Evolutionary conservation across 2,329 filamentous ascomycete genomes (phyloP).

Genomic region (Colletotrichum paranaense): DNA sequence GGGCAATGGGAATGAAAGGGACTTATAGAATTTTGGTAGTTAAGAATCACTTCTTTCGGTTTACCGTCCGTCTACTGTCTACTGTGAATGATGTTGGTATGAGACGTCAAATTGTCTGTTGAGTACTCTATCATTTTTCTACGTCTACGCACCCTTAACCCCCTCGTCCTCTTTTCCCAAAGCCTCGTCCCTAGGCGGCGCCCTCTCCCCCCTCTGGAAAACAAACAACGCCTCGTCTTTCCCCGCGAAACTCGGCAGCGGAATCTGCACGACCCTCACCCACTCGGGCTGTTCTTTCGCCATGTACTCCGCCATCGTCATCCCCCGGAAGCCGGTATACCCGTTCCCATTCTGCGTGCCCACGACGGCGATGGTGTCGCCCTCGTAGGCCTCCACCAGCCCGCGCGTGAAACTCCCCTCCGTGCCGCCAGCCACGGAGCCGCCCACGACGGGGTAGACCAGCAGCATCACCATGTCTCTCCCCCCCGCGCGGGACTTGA

Average conservation of each 20-base stretch:
- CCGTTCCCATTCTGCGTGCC: conserved; percentile 81
- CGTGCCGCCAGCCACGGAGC: conserved; percentile 71
- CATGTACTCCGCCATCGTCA: conserved; percentile 76
- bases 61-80: not conserved
- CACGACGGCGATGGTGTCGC: conserved; percentile 75
- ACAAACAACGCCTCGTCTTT: conserved; percentile 82
- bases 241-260: conserved; percentile 79
- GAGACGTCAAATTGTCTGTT: not conserved
- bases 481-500: conserved; percentile 60
- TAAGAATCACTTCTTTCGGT: conserved; percentile 1
- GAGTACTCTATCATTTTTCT: no score
- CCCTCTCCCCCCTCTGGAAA: conserved; percentile 64
- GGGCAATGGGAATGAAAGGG: not conserved
- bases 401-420: conserved; percentile 73
- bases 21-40: conserved; percentile 9
- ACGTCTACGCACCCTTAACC: no score
- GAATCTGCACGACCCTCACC: conserved; percentile 71
- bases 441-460: conserved; percentile 78
- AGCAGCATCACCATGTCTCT: conserved; percentile 72
- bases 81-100: not conserved
- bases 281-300: conserved; percentile 66
- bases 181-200: conserved; percentile 36
- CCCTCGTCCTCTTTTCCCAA: not conserved
- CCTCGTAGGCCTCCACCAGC: conserved; percentile 70
- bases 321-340: conserved; percentile 75